These are phyloP conservation scores for Gynostemma pentaphyllum DNA, from an alignment of 306 rosid genomes.

Conservation along the genomic window DNA sequence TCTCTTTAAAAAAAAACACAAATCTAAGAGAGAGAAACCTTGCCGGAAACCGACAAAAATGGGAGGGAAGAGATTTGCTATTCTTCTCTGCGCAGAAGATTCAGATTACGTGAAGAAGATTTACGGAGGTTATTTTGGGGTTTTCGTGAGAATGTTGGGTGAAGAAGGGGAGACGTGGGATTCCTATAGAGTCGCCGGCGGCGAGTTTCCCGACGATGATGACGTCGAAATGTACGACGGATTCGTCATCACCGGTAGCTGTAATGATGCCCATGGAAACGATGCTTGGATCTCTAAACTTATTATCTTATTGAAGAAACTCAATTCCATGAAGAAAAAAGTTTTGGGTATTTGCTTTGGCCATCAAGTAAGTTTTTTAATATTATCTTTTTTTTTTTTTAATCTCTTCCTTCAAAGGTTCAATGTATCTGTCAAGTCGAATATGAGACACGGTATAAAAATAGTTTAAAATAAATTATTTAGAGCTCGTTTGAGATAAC, in stretches of 20 bases:
- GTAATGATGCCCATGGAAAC: conserved; percentile 70
- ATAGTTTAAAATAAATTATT: too few species aligned
- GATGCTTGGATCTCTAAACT: conserved; percentile 69
- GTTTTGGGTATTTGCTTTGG: conserved; percentile 76
- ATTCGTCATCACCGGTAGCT: conserved; percentile 74
- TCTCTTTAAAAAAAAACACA: too few species aligned
- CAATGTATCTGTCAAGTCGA: too few species aligned
- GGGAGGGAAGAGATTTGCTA: conserved; percentile 32
- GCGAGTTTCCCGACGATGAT: conserved; percentile 42
- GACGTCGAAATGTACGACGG: conserved; percentile 39
- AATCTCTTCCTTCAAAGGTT: not conserved
- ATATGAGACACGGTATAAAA: too few species aligned
- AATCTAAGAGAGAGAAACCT: not conserved
- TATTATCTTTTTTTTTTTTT: too few species aligned
- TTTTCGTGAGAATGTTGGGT: conserved; percentile 47
- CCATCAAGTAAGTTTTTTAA: not conserved
- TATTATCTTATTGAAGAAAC: conserved; percentile 24
- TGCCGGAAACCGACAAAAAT: conserved; percentile 12
- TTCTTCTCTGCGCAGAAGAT: conserved; percentile 77
- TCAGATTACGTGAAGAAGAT: conserved; percentile 59
- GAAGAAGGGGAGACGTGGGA: conserved; percentile 82
- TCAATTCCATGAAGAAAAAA: conserved; percentile 47
- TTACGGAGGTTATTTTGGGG: conserved; percentile 74
- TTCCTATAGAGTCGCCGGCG: conserved; percentile 37
- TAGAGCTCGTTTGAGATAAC: too few species aligned